phyloP scores from a whole-genome alignment of 352 stramenopile genomes.

The Globisporangium irregulare region DNA sequence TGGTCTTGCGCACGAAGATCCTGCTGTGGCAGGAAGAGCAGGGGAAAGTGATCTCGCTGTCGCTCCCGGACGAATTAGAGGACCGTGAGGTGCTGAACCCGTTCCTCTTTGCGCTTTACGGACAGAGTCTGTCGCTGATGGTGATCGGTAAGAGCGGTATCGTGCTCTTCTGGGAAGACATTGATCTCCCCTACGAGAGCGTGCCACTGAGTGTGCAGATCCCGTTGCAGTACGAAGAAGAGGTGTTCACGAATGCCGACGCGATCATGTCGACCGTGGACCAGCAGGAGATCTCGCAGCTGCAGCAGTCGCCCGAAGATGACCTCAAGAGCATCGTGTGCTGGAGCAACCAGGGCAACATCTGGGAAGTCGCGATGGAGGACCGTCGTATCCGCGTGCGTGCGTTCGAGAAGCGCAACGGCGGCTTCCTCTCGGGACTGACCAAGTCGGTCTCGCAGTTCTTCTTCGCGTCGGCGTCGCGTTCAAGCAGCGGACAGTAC shows the following conservation, averaged over 20 bases:
- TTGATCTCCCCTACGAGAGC: constrained; percentile 75
- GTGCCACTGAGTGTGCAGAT: constrained; percentile 79
- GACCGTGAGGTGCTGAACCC: constrained; percentile 44
- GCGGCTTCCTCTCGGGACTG: constrained; percentile 61
- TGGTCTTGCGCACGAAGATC: constrained; percentile 52
- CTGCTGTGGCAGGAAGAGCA: constrained; percentile 67
- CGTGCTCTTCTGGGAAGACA: constrained; percentile 82
- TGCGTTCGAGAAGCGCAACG: constrained; percentile 64
- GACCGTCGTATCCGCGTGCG: constrained; percentile 76
- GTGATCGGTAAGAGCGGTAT: constrained; percentile 55
- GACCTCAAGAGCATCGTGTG: constrained; percentile 61
- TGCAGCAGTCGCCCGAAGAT: constrained; percentile 19
- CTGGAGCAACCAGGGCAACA: constrained; percentile 75
- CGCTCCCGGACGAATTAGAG: constrained; percentile 56
- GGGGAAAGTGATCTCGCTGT: constrained; percentile 40
- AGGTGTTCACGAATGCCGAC: constrained; percentile 44
- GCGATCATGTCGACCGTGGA: constrained; percentile 23
- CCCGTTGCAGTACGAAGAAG: constrained; percentile 48
- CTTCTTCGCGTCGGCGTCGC: constrained; percentile 57
- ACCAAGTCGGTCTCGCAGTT: constrained; percentile 79
- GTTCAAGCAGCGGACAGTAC: constrained; percentile 19
- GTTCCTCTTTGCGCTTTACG: constrained; percentile 68
- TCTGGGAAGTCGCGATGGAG: constrained; percentile 80
- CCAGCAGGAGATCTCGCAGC: constrained; percentile 12
- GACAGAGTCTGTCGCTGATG: constrained; percentile 69